Conservation (phyloP, 2,329 filamentous ascomycete species). For the Madurella fahalii region DNA sequence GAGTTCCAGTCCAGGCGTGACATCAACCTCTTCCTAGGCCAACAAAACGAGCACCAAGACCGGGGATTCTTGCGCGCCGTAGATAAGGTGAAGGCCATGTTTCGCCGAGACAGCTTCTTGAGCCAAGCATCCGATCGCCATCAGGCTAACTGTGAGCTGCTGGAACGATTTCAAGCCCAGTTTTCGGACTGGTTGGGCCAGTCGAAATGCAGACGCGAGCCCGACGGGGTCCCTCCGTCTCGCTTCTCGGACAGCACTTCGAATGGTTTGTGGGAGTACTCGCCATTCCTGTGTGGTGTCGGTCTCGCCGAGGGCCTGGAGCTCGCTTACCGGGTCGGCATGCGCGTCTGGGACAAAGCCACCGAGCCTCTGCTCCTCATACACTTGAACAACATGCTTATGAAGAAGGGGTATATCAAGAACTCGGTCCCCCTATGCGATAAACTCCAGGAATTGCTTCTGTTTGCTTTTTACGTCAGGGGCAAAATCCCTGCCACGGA, state of each 20-base stretch:
- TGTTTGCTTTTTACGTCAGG: constrained; percentile 28
- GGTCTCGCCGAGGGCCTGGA: constrained; percentile 43
- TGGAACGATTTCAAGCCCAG: constrained; percentile 28
- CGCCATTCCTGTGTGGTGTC: constrained; percentile 45
- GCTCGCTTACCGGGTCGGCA: constrained; percentile 32
- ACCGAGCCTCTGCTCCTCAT: constrained; percentile 38
- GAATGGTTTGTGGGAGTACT: constrained; percentile 47
- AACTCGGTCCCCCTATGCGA: constrained; percentile 32
- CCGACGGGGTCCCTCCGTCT: constrained; percentile 36
- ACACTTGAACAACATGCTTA: constrained; percentile 47
- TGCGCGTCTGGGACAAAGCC: constrained; percentile 37
- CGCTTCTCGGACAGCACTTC: constrained; percentile 38
- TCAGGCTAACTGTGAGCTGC: constrained; percentile 29
- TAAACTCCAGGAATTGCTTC: constrained; percentile 27
- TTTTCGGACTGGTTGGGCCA: constrained; percentile 38
- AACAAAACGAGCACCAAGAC: constrained; percentile 27
- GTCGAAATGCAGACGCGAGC: constrained; percentile 34
- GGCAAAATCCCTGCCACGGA: constrained; percentile 30
- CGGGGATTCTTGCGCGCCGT: constrained; percentile 32
- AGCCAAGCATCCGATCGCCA: too few relatives aligned
- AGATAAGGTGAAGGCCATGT: too few relatives aligned
- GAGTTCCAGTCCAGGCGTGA: constrained; percentile 38
- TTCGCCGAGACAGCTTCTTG: constrained; percentile 28
- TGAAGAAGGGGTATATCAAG: constrained; percentile 38
- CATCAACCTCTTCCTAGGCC: constrained; percentile 42